phyloP scores from a whole-genome alignment of 2,329 filamentous ascomycete genomes.

The Penicillium sp. region DNA sequence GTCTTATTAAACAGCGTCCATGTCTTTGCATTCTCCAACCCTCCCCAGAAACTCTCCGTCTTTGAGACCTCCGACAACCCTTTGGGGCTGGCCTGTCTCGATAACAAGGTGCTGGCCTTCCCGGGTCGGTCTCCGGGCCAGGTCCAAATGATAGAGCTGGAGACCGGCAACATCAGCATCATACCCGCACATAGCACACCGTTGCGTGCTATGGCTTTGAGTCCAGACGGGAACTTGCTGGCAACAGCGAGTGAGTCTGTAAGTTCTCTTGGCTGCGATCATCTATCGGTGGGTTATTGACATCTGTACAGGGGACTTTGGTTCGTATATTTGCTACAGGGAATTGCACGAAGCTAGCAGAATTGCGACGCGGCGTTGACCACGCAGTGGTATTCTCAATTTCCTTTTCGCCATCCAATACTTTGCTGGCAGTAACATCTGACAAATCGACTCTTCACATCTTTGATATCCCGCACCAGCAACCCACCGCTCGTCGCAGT shows the following conservation, averaged over 20 bases:
- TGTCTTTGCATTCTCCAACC: slow-evolving; percentile 75
- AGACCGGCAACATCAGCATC: slow-evolving; percentile 81
- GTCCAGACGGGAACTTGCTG: slow-evolving; percentile 73
- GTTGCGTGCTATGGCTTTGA: slow-evolving; percentile 76
- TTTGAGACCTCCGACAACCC: slow-evolving; percentile 88
- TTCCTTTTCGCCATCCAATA: slow-evolving; percentile 78
- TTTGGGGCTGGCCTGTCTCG: slow-evolving; percentile 75
- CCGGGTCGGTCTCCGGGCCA: slow-evolving; percentile 86
- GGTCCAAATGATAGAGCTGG: slow-evolving; percentile 79
- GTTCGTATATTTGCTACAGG: slow-evolving; percentile 80
- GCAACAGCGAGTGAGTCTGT: slow-evolving; percentile 86
- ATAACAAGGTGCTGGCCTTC: slow-evolving; percentile 72
- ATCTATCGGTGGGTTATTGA: slow-evolving; percentile 18
- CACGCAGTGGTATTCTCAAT: slow-evolving; percentile 83
- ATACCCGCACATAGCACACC: slow-evolving; percentile 84
- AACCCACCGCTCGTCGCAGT: slow-evolving; percentile 34
- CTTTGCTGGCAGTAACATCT: slow-evolving; percentile 83
- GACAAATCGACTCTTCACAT: slow-evolving; percentile 96
- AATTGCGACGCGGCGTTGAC: slow-evolving; percentile 86
- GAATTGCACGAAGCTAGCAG: slow-evolving; percentile 76
- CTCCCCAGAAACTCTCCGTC: slow-evolving; percentile 66
- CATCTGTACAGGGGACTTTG: slow-evolving; percentile 67
- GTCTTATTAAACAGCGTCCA: slow-evolving; percentile 79
- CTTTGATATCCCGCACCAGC: slow-evolving; percentile 71
- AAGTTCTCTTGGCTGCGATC: slow-evolving; percentile 21